A percentile compares a stretch with the other conserved stretches of the same genome.
phyloP scores from a whole-genome alignment of 2,329 filamentous ascomycete species.

The Paraconiothyrium brasiliense region DNA sequence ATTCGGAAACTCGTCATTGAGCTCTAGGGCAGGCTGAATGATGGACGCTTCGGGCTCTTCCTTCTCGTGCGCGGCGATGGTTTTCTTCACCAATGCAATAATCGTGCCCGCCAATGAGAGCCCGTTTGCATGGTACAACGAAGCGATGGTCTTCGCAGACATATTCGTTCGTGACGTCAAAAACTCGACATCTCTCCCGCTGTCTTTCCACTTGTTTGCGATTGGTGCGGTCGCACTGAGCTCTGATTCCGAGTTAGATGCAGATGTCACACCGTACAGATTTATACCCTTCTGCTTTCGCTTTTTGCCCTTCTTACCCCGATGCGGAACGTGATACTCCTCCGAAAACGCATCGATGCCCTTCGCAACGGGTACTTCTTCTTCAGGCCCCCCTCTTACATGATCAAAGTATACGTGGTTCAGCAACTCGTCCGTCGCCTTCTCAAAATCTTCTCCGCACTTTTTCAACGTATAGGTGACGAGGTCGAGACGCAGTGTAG shows the following conservation, averaged over 20 bases:
- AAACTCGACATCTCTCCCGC: conserved; percentile 67
- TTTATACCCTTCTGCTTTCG: conserved; percentile 39
- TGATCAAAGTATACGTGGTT: conserved; percentile 82
- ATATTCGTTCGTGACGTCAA: conserved; percentile 63
- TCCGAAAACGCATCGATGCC: conserved; percentile 85
- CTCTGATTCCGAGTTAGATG: conserved; percentile 37
- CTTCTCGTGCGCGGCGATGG: conserved; percentile 53
- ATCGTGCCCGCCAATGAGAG: conserved; percentile 67
- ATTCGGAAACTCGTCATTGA: conserved; percentile 64
- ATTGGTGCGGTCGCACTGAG: conserved; percentile 23
- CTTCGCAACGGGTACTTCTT: conserved; percentile 60
- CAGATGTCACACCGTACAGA: conserved; percentile 31
- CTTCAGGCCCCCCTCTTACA: conserved; percentile 60
- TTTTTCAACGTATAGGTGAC: conserved; percentile 74
- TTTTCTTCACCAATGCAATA: conserved; percentile 59
- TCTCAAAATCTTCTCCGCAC: conserved; percentile 71
- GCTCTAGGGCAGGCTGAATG: conserved; percentile 61
- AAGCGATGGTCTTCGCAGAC: conserved; percentile 59
- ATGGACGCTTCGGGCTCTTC: conserved; percentile 53
- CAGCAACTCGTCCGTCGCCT: conserved; percentile 80
- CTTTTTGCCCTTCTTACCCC: conserved; percentile 57
- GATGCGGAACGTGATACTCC: conserved; percentile 57
- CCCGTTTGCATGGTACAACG: conserved; percentile 67
- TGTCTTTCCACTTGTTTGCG: conserved; percentile 67
- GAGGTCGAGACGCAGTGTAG: conserved; percentile 71